These are phyloP conservation scores for Gamsiella multidivaricata DNA, from an alignment of 192 early-diverging fungal genomes.

Conservation along the genomic window DNA sequence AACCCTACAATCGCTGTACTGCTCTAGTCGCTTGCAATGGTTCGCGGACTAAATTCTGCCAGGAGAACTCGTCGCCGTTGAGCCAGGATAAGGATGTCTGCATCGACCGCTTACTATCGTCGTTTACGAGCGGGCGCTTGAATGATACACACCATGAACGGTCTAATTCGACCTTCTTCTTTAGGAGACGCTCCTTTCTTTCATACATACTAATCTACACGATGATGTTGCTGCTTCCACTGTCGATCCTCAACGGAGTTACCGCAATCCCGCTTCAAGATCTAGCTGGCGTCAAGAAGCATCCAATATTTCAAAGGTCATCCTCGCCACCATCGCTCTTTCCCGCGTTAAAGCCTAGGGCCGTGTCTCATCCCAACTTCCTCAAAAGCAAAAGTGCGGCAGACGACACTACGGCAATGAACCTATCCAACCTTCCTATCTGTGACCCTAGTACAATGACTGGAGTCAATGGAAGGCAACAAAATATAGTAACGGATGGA, in stretches of 20 bases:
- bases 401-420: slow-evolving; percentile 21
- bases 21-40: not conserved
- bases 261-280: slow-evolving; percentile 6
- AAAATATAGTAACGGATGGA: slow-evolving; percentile 2
- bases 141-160: not conserved
- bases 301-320: not conserved
- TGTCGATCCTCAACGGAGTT: not conserved
- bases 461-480: slow-evolving; percentile 24
- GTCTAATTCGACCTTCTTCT: too few species aligned
- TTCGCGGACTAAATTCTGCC: too few species aligned
- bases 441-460: slow-evolving; percentile 31
- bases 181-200: not conserved
- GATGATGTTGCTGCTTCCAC: not conserved
- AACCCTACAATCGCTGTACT: too few species aligned
- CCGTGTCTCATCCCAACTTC: not conserved
- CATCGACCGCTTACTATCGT: too few species aligned
- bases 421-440: slow-evolving; percentile 25
- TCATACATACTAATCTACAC: not conserved
- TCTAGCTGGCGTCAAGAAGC: not conserved
- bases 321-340: too few species aligned
- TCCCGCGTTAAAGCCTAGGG: too few species aligned
- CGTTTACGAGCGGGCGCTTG: too few species aligned
- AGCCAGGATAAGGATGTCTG: too few species aligned
- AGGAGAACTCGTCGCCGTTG: too few species aligned
- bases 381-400: not conserved